Evolutionary conservation across 352 stramenopile species (phyloP).

Genomic region (Pythium plurisporium): DNA sequence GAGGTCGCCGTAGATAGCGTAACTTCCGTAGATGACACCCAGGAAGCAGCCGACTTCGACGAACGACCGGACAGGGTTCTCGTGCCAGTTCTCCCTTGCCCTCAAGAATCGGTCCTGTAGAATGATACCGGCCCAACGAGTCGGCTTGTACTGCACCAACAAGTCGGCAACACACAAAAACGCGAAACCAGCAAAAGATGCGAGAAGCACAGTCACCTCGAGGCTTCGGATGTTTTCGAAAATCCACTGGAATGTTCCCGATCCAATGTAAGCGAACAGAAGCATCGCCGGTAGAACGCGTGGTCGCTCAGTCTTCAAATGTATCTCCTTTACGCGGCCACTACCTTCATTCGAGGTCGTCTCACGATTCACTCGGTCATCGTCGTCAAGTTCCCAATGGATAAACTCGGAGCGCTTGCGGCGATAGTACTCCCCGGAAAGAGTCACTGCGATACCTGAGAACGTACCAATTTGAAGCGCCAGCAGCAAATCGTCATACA

Average conservation of each 20-base stretch:
- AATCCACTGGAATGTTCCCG: slow-evolving; percentile 85
- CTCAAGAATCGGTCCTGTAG: slow-evolving; percentile 82
- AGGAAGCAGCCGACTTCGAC: slow-evolving; percentile 82
- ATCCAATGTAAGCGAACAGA: slow-evolving; percentile 82
- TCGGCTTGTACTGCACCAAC: slow-evolving; percentile 35
- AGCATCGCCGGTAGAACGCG: slow-evolving; percentile 49
- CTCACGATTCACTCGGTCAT: slow-evolving; percentile 12
- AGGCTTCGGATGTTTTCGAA: slow-evolving; percentile 84
- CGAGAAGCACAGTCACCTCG: slow-evolving; percentile 74
- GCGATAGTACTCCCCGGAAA: slow-evolving; percentile 75
- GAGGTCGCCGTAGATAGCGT: slow-evolving; percentile 79
- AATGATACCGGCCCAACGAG: slow-evolving; percentile 66
- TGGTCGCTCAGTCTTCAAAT: slow-evolving; percentile 17
- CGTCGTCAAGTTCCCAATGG: slow-evolving; percentile 32
- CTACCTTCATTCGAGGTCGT: background rate
- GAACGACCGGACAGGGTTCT: slow-evolving; percentile 76
- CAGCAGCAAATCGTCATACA: slow-evolving; percentile 79
- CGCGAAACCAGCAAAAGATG: slow-evolving; percentile 73
- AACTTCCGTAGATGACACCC: slow-evolving; percentile 85
- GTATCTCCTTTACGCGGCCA: background rate
- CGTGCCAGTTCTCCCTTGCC: slow-evolving; percentile 62
- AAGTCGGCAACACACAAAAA: slow-evolving; percentile 81
- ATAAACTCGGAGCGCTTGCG: slow-evolving; percentile 57
- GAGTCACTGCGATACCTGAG: slow-evolving; percentile 71
- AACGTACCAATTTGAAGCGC: slow-evolving; percentile 81